Evolutionary conservation across 2,329 filamentous ascomycete genomes (phyloP), one percentile per base, ranked within the genome.

Genomic region (Chalaropsis thielavioides): DNA sequence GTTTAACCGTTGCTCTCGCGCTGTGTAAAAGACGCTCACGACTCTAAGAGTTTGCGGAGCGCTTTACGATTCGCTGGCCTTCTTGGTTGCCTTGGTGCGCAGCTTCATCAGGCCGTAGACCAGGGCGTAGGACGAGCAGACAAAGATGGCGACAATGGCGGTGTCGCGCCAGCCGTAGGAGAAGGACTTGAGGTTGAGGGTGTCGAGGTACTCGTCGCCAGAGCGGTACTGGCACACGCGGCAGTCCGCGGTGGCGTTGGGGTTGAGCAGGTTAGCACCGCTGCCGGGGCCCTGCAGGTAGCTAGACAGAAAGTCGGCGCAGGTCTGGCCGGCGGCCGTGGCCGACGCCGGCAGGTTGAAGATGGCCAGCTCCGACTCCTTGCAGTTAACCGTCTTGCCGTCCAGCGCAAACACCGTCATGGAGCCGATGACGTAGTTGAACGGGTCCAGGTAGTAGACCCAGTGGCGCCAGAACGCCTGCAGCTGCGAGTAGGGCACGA

Each of bases 161-260:
- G 82, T 82, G 72, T 89, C 78, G 61, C 86, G 78, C 86, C 86
- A 89, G 0, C 83, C 85, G 69, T 83, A 84, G 67, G 78, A 82
- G 68, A 87, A 83, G 3, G 83, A 77, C 0, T 76, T 76, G 7
- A 89, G 69, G 70, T 88, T 86, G 13, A 89, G 68, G 0, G 77
- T 82, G 1, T 73, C 69, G 1, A 89, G 71, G 68, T 86, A 89
- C 66, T 87, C 85, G 5, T 78, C 76, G 0, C 84, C 85, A 19
- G 70, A 73, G 1, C 72, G 73, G 71, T 83, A 89, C 68, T 83
- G 76, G 70, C 86, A 89, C 0, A 88, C 84, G 49, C 73, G 73
- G 71, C 87, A 89, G 0, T 72, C 75, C 0, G 73, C 70, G 0
- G 76, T 83, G 0, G 80, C 83, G 2, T 83, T 77, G 0, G 85